Evolutionary conservation across 352 stramenopile genomes (phyloP).

Genomic region (Phytophthora kernoviae): DNA sequence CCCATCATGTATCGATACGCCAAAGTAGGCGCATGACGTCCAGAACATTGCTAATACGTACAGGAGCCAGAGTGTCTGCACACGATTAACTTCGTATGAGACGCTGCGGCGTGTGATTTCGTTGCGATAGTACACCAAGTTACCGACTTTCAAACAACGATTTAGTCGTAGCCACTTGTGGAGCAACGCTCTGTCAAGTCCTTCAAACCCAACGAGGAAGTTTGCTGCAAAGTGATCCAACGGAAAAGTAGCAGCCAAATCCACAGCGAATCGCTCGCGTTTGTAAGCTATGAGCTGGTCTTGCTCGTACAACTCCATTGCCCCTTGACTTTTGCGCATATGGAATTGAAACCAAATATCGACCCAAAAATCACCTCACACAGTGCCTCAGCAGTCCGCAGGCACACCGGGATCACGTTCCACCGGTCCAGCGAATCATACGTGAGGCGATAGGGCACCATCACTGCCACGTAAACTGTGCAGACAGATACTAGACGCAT

Average conservation of each 20-base stretch:
- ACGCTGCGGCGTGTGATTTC: conserved; percentile 68
- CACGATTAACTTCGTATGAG: conserved; percentile 57
- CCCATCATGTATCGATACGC: conserved; percentile 55
- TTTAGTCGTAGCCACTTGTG: conserved; percentile 57
- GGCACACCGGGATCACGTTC: conserved; percentile 40
- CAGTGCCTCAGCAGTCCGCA: conserved; percentile 38
- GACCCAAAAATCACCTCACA: conserved; percentile 56
- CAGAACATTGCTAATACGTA: conserved; percentile 70
- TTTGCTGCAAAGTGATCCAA: conserved; percentile 47
- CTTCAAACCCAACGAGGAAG: conserved; percentile 18
- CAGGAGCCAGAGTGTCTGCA: conserved; percentile 59
- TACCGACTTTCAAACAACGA: conserved; percentile 58
- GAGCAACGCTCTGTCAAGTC: conserved; percentile 4
- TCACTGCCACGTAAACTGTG: conserved; percentile 52
- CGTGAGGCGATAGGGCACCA: conserved; percentile 56
- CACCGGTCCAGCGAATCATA: conserved; percentile 59
- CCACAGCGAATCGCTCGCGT: conserved; percentile 48
- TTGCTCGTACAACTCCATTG: conserved; percentile 71
- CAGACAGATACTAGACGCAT: conserved; percentile 48
- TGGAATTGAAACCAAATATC: conserved; percentile 74
- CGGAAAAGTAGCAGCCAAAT: conserved; percentile 49
- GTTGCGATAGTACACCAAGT: conserved; percentile 63
- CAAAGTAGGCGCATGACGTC: conserved; percentile 68
- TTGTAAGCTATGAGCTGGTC: conserved; percentile 61
- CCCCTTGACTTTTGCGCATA: conserved; percentile 45